A percentile compares a stretch with the other conserved stretches of the same genome.
phyloP scores from a whole-genome alignment of 2,329 filamentous ascomycete genomes.

The Pyricularia grisea region DNA sequence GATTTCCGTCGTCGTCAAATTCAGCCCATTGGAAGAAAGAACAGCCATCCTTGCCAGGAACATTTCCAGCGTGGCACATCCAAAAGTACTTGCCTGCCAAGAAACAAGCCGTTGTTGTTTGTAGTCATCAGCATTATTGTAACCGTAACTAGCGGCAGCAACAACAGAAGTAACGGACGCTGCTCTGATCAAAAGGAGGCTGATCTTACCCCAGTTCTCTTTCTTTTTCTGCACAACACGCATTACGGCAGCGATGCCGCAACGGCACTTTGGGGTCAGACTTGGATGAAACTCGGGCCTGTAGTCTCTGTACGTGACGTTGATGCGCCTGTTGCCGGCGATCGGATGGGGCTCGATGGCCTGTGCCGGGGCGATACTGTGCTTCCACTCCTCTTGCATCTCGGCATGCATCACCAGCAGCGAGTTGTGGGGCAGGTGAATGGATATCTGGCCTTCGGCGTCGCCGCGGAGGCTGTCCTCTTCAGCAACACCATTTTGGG shows the following conservation, averaged over 20 bases:
- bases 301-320: conserved; percentile 90
- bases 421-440: conserved; percentile 91
- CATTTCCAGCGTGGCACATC: conserved; percentile 78
- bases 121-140: neutral
- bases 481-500: conserved; percentile 36
- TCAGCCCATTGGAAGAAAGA: conserved; percentile 77
- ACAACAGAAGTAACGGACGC: too few relatives aligned
- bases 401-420: conserved; percentile 93
- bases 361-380: conserved; percentile 65
- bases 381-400: conserved; percentile 98
- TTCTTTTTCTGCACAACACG: conserved; percentile 72
- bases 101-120: neutral
- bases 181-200: neutral
- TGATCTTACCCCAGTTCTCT: conserved; percentile 52
- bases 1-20: conserved; percentile 80
- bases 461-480: conserved; percentile 37
- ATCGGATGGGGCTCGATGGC: conserved; percentile 80
- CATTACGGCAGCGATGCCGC: conserved; percentile 58
- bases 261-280: conserved; percentile 69
- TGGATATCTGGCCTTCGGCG: conserved; percentile 75
- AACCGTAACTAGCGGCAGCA: neutral
- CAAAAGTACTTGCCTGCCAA: conserved; percentile 60
- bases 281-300: conserved; percentile 66
- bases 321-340: conserved; percentile 72
- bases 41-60: conserved; percentile 61